Base-by-base conservation (phyloP, 2,329 filamentous ascomycete genomes). In the Sporothrix inflata region DNA sequence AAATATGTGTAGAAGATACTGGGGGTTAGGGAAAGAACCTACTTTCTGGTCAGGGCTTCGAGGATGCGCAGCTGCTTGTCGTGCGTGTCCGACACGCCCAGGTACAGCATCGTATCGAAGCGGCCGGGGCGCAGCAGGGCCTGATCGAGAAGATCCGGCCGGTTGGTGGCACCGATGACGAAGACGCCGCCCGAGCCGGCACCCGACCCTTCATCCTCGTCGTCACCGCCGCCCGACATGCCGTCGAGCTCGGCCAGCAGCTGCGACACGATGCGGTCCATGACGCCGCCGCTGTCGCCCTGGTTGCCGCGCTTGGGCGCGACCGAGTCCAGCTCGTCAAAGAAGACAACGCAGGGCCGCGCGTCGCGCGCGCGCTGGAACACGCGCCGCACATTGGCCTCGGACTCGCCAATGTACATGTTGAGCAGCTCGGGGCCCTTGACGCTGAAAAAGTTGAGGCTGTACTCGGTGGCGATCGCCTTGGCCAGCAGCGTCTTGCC, bases 21-120 rank as follows among this genome's bases (percentile, higher is more conserved):
- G 74, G 71, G n/a, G 19, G 70, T n/a, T n/a, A n/a, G 14, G 14
- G 21, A 51, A 6, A 21, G 9, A 14, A 88, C 91, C 78, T 86
- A 94, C 92, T 98, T 99, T 78, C 96, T 88, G 1, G 96, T 98
- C 79, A 99, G 84, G 1, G 96, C 96, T 80, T 98, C 94, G 79
- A 99, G 84, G 75, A 99, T 98, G 27, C 91, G 98, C 74, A 93
- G 88, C 82, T 99, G 96, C 84, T 98, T 98, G 21, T 97, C 93
- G 78, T 98, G 95, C 4, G 94, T 98, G 81, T 99, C 96, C 8
- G 94, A 97, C 9, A 99, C 94, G 47, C 96, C 96, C 14, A 99
- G 86, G 79, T 98, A 99, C 40, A 99, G 88, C 94, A 98, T 97
- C 85, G 98, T 98, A 80, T 99, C 96, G 80, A 99, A 98, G 73